Conservation (phyloP, 1,284 basidiomycete species). For the Ganoderma boninense region DNA sequence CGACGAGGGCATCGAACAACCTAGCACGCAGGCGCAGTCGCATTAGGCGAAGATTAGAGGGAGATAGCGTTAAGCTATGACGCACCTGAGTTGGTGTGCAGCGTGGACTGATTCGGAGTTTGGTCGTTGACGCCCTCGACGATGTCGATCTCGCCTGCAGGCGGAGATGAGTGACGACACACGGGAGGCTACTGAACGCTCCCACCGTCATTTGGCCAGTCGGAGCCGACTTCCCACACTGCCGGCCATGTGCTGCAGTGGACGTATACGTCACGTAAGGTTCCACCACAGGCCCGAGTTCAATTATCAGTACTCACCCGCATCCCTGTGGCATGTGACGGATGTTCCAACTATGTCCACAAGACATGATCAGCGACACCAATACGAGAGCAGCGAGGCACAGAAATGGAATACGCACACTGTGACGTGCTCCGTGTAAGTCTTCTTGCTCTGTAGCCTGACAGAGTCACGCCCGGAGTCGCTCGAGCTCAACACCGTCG, state of each 20-base stretch:
- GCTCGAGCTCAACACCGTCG: conserved; percentile 50
- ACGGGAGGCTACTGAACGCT: background rate
- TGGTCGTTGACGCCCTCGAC: conserved; percentile 73
- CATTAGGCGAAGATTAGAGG: background rate
- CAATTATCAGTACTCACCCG: conserved; percentile 52
- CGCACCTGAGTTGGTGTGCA: conserved; percentile 67
- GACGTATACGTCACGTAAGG: background rate
- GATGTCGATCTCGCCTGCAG: conserved; percentile 73
- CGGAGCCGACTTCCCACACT: conserved; percentile 46
- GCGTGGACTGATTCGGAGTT: conserved; percentile 61
- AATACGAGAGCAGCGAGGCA: too few species aligned
- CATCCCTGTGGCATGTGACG: conserved; percentile 70
- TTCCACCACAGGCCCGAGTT: background rate
- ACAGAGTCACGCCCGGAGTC: conserved; percentile 69
- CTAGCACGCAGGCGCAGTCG: conserved; percentile 38
- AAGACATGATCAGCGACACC: background rate
- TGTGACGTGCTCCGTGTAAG: conserved; percentile 61
- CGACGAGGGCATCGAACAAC: conserved; percentile 65
- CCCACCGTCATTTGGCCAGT: conserved; percentile 44
- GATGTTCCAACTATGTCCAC: conserved; percentile 55
- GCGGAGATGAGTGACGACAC: conserved; percentile 10
- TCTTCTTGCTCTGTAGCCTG: conserved; percentile 58
- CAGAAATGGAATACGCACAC: conserved; percentile 59
- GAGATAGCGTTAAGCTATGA: background rate
- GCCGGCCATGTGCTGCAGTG: conserved; percentile 47